phyloP scores from a whole-genome alignment of 257 asterid species.

The Gynochthodes officinalis region DNA sequence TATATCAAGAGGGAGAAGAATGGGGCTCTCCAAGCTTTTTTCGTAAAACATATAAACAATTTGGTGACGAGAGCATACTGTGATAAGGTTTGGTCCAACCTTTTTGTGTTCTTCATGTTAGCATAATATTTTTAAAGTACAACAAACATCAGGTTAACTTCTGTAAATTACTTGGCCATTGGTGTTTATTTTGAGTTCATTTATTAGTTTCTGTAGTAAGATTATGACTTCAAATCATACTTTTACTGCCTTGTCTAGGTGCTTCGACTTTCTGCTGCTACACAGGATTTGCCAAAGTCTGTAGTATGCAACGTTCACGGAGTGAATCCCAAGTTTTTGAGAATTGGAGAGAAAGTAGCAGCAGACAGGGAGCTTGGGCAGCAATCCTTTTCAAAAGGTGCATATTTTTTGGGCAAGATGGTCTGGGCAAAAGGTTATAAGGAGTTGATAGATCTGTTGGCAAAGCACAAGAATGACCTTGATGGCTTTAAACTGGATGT shows the following conservation, averaged over 20 bases:
- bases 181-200: neutral
- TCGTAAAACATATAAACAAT: slow-evolving; percentile 91
- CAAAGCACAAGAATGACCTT: slow-evolving; percentile 70
- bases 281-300: slow-evolving; percentile 89
- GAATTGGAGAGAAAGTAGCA: slow-evolving; percentile 85
- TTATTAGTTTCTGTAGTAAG: neutral
- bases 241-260: slow-evolving; percentile 43
- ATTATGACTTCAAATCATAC: slow-evolving; percentile 1
- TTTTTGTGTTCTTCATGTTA: neutral
- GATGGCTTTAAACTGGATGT: slow-evolving; percentile 92
- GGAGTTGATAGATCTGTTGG: slow-evolving; percentile 84
- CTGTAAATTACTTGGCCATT: neutral
- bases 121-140: neutral
- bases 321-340: slow-evolving; percentile 84
- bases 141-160: neutral
- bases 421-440: slow-evolving; percentile 99
- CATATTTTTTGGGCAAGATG: slow-evolving; percentile 97
- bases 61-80: slow-evolving; percentile 90
- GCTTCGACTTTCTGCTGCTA: slow-evolving; percentile 97
- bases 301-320: slow-evolving; percentile 92
- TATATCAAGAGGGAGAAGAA: slow-evolving; percentile 97
- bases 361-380: slow-evolving; percentile 78
- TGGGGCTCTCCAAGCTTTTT: slow-evolving; percentile 93
- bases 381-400: slow-evolving; percentile 81
- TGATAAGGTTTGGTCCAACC: slow-evolving; percentile 57